A percentile compares a stretch with the other conserved stretches of the same genome.
Evolutionary conservation across 331 rosid genomes (phyloP).

Genomic region (Malus hybrid): DNA sequence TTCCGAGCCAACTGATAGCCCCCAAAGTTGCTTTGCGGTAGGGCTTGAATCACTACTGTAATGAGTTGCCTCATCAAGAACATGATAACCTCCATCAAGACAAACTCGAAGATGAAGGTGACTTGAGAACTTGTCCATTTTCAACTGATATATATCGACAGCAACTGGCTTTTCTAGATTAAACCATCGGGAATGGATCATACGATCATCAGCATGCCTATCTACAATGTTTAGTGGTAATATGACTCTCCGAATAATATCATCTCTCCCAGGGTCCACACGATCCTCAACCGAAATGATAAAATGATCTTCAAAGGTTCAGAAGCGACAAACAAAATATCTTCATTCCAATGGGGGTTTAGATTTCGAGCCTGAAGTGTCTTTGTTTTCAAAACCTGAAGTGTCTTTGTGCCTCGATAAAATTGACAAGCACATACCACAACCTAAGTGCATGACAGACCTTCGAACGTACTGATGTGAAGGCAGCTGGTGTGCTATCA

Average conservation of each 20-base stretch:
- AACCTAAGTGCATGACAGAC: slow-evolving; percentile 52
- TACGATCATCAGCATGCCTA: slow-evolving; percentile 21
- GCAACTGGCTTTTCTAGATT: slow-evolving; percentile 24
- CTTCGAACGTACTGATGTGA: slow-evolving; percentile 34
- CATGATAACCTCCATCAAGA: slow-evolving; percentile 31
- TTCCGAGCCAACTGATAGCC: slow-evolving; percentile 22
- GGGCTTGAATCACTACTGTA: slow-evolving; percentile 24
- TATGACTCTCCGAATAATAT: slow-evolving; percentile 21
- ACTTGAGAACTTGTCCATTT: slow-evolving; percentile 24
- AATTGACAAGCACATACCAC: slow-evolving; percentile 55
- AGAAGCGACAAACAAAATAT: slow-evolving; percentile 18
- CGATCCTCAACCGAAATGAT: slow-evolving; percentile 24
- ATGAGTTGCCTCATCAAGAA: slow-evolving; percentile 30
- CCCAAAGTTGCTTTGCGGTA: slow-evolving; percentile 20
- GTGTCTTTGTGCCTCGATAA: slow-evolving; percentile 41
- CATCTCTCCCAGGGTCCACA: slow-evolving; percentile 27
- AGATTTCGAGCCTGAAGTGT: slow-evolving; percentile 23
- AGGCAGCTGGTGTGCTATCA: slow-evolving; percentile 24
- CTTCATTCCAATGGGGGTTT: slow-evolving; percentile 21
- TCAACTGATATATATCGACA: slow-evolving; percentile 24
- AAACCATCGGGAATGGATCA: slow-evolving; percentile 27
- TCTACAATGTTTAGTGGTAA: slow-evolving; percentile 14
- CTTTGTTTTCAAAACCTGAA: slow-evolving; percentile 27
- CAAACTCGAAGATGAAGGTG: slow-evolving; percentile 26
- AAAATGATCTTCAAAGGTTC: slow-evolving; percentile 30